Evolutionary conservation across 2,329 filamentous ascomycete genomes (phyloP).

Genomic region (Coleophoma eucalyptorum): DNA sequence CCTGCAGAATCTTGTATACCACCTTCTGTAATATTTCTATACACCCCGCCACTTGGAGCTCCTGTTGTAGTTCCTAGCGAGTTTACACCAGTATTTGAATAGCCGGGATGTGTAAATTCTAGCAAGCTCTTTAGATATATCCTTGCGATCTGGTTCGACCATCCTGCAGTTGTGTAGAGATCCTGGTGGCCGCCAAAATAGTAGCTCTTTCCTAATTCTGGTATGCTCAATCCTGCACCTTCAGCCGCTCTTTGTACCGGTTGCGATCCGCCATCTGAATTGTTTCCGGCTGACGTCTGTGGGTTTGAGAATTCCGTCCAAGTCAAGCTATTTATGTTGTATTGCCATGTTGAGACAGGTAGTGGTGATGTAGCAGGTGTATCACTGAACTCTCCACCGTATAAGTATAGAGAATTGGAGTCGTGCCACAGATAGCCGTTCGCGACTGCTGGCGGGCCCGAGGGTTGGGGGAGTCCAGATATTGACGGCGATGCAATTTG

Average conservation of each 20-base stretch:
- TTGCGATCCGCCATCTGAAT: constrained; percentile 50
- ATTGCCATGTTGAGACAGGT: constrained; percentile 65
- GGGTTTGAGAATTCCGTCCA: constrained; percentile 64
- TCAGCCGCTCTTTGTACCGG: constrained; percentile 68
- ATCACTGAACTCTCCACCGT: constrained; percentile 72
- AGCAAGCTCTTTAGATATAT: constrained; percentile 72
- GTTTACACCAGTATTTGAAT: constrained; percentile 58
- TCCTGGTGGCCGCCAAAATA: constrained; percentile 80
- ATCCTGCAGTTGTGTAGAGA: constrained; percentile 49
- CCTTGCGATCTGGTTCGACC: constrained; percentile 60
- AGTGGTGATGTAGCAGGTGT: constrained; percentile 51
- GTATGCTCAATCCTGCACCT: constrained; percentile 67
- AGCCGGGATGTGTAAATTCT: constrained; percentile 73
- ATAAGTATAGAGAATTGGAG: constrained; percentile 65
- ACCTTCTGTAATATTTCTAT: constrained; percentile 71
- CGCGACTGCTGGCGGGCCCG: constrained; percentile 66
- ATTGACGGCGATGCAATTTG: constrained; percentile 59
- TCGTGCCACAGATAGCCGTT: constrained; percentile 77
- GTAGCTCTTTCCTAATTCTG: constrained; percentile 66
- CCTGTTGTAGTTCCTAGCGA: constrained; percentile 47
- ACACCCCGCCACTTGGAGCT: constrained; percentile 59
- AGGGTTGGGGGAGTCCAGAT: constrained; percentile 58
- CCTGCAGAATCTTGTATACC: constrained; percentile 62
- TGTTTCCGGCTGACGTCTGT: constrained; percentile 58
- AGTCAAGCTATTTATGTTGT: constrained; percentile 51